phyloP scores from a whole-genome alignment of 2,329 filamentous ascomycete genomes.

The Lasiodiplodia gonubiensis region DNA sequence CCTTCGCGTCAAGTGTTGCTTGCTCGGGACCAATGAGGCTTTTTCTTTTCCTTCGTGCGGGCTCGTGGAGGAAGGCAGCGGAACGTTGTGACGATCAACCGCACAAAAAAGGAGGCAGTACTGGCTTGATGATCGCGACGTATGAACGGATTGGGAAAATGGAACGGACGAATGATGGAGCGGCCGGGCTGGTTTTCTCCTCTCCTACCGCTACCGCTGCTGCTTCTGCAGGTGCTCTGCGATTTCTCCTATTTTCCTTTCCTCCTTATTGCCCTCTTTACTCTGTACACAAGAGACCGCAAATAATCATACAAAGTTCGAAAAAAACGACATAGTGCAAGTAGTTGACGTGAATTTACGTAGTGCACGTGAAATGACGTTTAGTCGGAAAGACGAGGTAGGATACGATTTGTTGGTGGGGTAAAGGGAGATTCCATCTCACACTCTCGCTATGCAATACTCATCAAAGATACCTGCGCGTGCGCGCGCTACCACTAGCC shows the following conservation, averaged over 20 bases:
- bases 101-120: not conserved
- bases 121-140: constrained; percentile 10
- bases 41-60: constrained; percentile 6
- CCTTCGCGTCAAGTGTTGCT: constrained; percentile 3
- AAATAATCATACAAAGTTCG: constrained; percentile 22
- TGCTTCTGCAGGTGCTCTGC: constrained; percentile 10
- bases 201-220: not conserved
- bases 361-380: not conserved
- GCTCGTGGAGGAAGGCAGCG: constrained; percentile 7
- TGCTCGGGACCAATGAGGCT: not conserved
- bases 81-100: constrained; percentile 15
- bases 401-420: not conserved
- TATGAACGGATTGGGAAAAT: not conserved
- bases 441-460: not conserved
- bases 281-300: constrained; percentile 21
- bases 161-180: constrained; percentile 5
- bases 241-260: constrained; percentile 17
- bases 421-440: not conserved
- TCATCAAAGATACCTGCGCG: not conserved
- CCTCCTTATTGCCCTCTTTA: constrained; percentile 12
- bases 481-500: not conserved
- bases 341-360: not conserved
- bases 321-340: constrained; percentile 7
- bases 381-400: too few relatives aligned
- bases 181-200: constrained; percentile 1